Percentiles rank a stretch among this genome's conserved stretches.
Conservation (phyloP, 495 filamentous ascomycete genomes). For the Aspergillus sparsus region DNA sequence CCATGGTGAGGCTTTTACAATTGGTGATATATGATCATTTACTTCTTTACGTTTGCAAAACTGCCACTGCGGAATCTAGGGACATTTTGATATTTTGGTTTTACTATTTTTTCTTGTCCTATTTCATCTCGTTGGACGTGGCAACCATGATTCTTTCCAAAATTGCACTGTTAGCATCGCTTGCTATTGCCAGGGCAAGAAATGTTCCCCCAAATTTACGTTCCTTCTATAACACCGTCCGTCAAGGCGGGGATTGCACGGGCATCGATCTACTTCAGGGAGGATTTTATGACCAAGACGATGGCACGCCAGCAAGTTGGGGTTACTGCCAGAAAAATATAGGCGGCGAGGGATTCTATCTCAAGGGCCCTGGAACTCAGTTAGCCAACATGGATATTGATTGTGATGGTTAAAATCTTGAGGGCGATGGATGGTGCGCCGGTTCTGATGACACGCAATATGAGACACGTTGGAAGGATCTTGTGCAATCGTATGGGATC, state of each 20-base stretch:
- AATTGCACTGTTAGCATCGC: neutral
- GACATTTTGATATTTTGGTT: too few species aligned
- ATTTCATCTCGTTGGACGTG: too few species aligned
- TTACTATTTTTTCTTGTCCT: too few species aligned
- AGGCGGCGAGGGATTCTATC: conserved; percentile 28
- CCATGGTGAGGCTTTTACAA: too few species aligned
- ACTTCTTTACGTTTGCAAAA: too few species aligned
- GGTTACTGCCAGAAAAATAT: conserved; percentile 29
- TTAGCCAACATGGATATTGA: conserved; percentile 63
- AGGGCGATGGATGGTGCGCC: conserved; percentile 47
- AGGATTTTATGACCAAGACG: conserved; percentile 31
- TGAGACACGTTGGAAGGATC: conserved; percentile 54
- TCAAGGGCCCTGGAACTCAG: conserved; percentile 27
- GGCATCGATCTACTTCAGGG: conserved; percentile 24
- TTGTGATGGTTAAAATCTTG: conserved; percentile 58
- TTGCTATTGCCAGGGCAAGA: neutral
- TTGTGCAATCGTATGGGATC: conserved; percentile 46
- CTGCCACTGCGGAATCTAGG: too few species aligned
- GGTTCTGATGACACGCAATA: conserved; percentile 52
- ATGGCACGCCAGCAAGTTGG: conserved; percentile 18
- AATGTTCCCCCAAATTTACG: neutral
- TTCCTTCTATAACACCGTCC: conserved; percentile 28
- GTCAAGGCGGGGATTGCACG: neutral
- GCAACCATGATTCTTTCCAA: neutral
- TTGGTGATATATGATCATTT: too few species aligned